Evolutionary conservation across 495 filamentous ascomycete genomes (phyloP).

Genomic region (Talaromyces stipitatus): DNA sequence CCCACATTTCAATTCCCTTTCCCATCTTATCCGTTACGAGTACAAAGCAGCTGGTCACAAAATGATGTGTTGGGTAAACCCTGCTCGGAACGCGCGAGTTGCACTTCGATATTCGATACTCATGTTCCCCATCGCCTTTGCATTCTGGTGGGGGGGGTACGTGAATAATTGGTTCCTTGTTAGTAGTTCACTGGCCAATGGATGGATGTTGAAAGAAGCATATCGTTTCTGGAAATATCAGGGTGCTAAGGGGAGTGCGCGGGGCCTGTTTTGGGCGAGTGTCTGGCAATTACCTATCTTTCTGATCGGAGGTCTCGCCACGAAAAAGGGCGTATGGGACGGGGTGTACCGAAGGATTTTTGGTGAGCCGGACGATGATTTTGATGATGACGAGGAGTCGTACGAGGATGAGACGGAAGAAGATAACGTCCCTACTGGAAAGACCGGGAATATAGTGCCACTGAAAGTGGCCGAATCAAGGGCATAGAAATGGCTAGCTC

Average conservation of each 20-base stretch:
- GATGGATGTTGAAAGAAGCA: constrained; percentile 78
- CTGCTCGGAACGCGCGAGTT: constrained; percentile 72
- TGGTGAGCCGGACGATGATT: constrained; percentile 43
- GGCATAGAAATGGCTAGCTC: not conserved
- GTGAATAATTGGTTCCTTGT: constrained; percentile 84
- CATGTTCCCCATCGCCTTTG: constrained; percentile 82
- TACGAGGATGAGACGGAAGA: constrained; percentile 30
- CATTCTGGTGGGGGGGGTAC: constrained; percentile 69
- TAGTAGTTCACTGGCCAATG: constrained; percentile 74
- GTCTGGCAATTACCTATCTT: constrained; percentile 94
- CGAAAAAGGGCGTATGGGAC: constrained; percentile 93
- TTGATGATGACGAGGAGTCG: constrained; percentile 31
- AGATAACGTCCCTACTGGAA: not conserved
- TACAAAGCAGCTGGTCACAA: constrained; percentile 81
- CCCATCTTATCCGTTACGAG: constrained; percentile 79
- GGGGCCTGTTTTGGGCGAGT: constrained; percentile 91
- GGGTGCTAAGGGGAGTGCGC: constrained; percentile 72
- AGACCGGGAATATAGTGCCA: not conserved
- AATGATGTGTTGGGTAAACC: constrained; percentile 89
- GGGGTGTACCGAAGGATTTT: constrained; percentile 65
- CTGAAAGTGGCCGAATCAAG: not conserved
- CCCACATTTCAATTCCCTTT: constrained; percentile 92
- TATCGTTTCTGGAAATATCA: constrained; percentile 72
- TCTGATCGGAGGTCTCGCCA: constrained; percentile 81
- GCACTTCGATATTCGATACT: constrained; percentile 79